Conservation (phyloP, 2,329 filamentous ascomycete genomes). For the Aquanectria penicillioides region DNA sequence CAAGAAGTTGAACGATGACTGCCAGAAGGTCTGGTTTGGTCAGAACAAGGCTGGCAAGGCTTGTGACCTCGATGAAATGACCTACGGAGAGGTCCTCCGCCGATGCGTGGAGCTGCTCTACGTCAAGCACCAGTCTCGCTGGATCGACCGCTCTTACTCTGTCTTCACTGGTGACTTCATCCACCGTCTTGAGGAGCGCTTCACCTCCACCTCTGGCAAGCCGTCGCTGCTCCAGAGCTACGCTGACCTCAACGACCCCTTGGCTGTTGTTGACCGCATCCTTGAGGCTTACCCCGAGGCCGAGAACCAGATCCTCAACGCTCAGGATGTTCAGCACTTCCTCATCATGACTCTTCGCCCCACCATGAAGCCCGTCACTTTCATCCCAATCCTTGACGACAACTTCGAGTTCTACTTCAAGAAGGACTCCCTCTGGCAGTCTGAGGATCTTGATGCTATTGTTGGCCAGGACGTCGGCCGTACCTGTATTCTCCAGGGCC, state of each 20-base stretch:
- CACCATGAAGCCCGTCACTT: slow-evolving; percentile 95
- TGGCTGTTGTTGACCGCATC: slow-evolving; percentile 79
- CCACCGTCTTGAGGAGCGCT: slow-evolving; percentile 95
- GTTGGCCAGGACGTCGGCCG: slow-evolving; percentile 95
- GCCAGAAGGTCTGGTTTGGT: slow-evolving; percentile 97
- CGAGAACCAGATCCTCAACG: slow-evolving; percentile 92
- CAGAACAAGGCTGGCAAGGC: slow-evolving; percentile 82
- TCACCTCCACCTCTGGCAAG: slow-evolving; percentile 77
- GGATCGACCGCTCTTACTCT: slow-evolving; percentile 88
- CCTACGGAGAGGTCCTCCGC: slow-evolving; percentile 86
- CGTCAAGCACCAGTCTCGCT: slow-evolving; percentile 87
- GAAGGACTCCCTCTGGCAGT: slow-evolving; percentile 99
- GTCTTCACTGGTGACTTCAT: slow-evolving; percentile 94
- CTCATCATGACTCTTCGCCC: slow-evolving; percentile 89
- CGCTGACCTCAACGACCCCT: slow-evolving; percentile 86
- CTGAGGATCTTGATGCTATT: slow-evolving; percentile 95
- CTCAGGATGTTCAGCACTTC: slow-evolving; percentile 98
- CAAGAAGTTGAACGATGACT: slow-evolving; percentile 94
- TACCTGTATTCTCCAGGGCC: slow-evolving; percentile 95
- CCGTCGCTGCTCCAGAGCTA: slow-evolving; percentile 90
- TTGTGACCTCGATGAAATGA: slow-evolving; percentile 95
- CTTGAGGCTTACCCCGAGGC: slow-evolving; percentile 86
- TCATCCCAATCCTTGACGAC: slow-evolving; percentile 93
- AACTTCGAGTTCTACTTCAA: slow-evolving; percentile 99
- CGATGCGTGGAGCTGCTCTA: slow-evolving; percentile 92